These are phyloP conservation scores for Pleurotus djamor DNA, from an alignment of 768 basidiomycete species.

Conservation along the genomic window DNA sequence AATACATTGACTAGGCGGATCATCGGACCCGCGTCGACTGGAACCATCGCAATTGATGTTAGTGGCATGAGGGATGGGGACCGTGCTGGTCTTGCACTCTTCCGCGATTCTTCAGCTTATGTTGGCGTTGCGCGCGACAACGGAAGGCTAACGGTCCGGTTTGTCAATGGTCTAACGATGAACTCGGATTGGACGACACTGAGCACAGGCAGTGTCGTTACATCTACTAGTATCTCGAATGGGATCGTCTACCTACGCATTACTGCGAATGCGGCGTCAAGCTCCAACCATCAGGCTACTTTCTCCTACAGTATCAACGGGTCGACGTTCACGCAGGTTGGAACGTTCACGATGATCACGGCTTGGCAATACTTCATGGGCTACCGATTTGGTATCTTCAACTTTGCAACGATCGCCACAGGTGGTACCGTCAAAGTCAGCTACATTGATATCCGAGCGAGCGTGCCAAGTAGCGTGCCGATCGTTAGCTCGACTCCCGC, in stretches of 20 bases:
- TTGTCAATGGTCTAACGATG: conserved; percentile 16
- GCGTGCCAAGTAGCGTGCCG: background rate
- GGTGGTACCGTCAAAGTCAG: conserved; percentile 11
- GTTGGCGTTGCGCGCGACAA: conserved; percentile 12
- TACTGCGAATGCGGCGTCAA: conserved; percentile 9
- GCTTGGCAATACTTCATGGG: conserved; percentile 14
- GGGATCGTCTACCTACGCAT: conserved; percentile 13
- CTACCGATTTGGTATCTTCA: conserved; percentile 15
- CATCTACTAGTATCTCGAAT: conserved; percentile 8
- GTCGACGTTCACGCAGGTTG: conserved; percentile 13
- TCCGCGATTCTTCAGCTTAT: conserved; percentile 14
- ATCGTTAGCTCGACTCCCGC: background rate
- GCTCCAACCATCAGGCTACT: conserved; percentile 8
- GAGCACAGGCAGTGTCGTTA: conserved; percentile 10
- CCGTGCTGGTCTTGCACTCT: conserved; percentile 16
- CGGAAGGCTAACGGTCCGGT: conserved; percentile 1
- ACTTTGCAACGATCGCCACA: conserved; percentile 11
- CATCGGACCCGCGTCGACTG: conserved; percentile 14
- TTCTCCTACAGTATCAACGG: conserved; percentile 14
- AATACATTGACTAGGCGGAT: conserved; percentile 16
- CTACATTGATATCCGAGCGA: background rate
- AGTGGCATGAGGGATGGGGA: conserved; percentile 13
- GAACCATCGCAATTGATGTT: conserved; percentile 13
- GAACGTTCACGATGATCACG: conserved; percentile 12
- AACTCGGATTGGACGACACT: conserved; percentile 11